These are phyloP conservation scores for Bisporella sp. DNA, from an alignment of 2,329 filamentous ascomycete genomes.

Conservation along the genomic window DNA sequence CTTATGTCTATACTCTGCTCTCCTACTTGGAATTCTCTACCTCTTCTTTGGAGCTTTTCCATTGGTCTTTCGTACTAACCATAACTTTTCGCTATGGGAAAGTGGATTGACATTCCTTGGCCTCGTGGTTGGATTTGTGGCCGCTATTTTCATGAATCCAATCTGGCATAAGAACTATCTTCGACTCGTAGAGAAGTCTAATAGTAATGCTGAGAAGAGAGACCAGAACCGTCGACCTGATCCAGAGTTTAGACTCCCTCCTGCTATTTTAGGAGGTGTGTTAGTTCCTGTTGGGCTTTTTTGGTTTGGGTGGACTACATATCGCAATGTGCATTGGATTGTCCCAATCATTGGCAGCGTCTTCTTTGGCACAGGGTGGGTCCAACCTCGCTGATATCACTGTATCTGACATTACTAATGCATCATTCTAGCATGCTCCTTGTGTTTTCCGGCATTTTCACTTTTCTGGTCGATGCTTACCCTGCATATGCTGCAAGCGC, in stretches of 20 bases:
- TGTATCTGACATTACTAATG: not conserved
- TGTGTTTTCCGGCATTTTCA: slow-evolving; percentile 78
- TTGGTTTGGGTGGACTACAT: slow-evolving; percentile 82
- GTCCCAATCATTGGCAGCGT: slow-evolving; percentile 63
- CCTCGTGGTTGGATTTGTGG: slow-evolving; percentile 57
- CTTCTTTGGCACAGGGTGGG: slow-evolving; percentile 62
- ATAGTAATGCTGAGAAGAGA: slow-evolving; percentile 40
- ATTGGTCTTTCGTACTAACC: slow-evolving; percentile 64
- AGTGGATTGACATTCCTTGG: slow-evolving; percentile 70
- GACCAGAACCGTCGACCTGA: slow-evolving; percentile 47
- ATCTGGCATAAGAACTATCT: slow-evolving; percentile 55
- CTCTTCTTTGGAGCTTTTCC: slow-evolving; percentile 85
- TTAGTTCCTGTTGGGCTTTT: slow-evolving; percentile 76
- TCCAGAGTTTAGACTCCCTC: slow-evolving; percentile 78
- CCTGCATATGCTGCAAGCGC: slow-evolving; percentile 68
- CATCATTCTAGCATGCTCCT: slow-evolving; percentile 45
- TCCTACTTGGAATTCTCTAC: slow-evolving; percentile 77
- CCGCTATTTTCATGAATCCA: slow-evolving; percentile 51
- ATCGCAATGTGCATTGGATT: slow-evolving; percentile 66
- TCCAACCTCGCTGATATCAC: slow-evolving; percentile 13
- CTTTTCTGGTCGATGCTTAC: slow-evolving; percentile 72
- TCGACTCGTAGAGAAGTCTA: slow-evolving; percentile 46
- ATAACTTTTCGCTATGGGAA: slow-evolving; percentile 72
- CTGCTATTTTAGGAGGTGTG: slow-evolving; percentile 63
- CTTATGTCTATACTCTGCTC: slow-evolving; percentile 72